phyloP scores from a whole-genome alignment of 2,329 filamentous ascomycete species.

The Aureobasidium mangrovei region DNA sequence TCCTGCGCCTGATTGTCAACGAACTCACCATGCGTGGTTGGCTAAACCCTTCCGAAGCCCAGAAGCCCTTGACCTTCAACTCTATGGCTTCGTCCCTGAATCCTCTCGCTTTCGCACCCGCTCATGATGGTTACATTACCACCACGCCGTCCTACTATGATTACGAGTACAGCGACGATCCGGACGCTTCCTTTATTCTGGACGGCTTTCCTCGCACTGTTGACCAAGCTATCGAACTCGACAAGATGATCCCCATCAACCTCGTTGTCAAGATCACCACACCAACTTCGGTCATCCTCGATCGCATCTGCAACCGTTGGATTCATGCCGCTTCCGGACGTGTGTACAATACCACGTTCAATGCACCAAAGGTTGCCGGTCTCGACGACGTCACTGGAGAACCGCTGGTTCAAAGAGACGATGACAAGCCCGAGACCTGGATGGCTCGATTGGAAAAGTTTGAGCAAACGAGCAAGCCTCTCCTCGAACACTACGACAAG shows the following conservation, averaged over 20 bases:
- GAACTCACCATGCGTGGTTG: constrained; percentile 80
- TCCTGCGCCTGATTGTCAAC: constrained; percentile 83
- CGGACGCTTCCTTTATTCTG: constrained; percentile 81
- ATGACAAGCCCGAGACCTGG: constrained; percentile 85
- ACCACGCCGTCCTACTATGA: constrained; percentile 25
- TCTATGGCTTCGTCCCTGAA: constrained; percentile 23
- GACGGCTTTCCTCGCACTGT: constrained; percentile 93
- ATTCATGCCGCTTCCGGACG: constrained; percentile 85
- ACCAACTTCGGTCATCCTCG: constrained; percentile 75
- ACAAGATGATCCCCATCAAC: constrained; percentile 84
- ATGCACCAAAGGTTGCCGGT: constrained; percentile 70
- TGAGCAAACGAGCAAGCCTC: constrained; percentile 71
- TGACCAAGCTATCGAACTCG: constrained; percentile 66
- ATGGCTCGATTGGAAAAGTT: constrained; percentile 72
- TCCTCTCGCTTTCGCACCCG: background rate
- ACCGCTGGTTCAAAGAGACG: constrained; percentile 66
- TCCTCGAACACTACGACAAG: constrained; percentile 81
- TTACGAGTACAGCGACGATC: constrained; percentile 52
- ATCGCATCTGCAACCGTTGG: constrained; percentile 86
- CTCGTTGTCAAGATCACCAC: constrained; percentile 81
- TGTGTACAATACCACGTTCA: constrained; percentile 92
- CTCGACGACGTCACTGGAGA: constrained; percentile 90
- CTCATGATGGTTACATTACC: constrained; percentile 35
- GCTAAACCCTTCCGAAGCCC: constrained; percentile 45
- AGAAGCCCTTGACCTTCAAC: constrained; percentile 36